phyloP scores from a whole-genome alignment of 2,329 filamentous ascomycete species.

The Nectriaceae sp. region DNA sequence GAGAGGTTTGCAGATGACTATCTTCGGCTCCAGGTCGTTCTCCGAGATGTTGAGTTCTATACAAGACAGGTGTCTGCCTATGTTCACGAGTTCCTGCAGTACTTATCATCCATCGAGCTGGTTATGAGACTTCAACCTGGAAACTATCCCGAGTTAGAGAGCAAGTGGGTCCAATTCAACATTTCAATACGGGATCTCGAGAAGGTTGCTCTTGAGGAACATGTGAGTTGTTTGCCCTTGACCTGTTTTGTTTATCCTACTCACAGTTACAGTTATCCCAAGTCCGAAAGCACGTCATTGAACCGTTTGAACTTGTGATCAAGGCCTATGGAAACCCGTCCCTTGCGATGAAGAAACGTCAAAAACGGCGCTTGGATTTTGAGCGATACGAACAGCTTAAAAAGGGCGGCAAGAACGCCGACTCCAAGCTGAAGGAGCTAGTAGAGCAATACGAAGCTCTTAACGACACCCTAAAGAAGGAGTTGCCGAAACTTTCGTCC shows the following conservation, averaged over 20 bases:
- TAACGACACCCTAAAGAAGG: constrained; percentile 90
- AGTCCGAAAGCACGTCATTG: constrained; percentile 80
- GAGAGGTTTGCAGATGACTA: constrained; percentile 92
- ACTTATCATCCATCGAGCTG: constrained; percentile 79
- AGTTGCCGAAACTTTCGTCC: constrained; percentile 80
- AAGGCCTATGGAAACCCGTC: constrained; percentile 82
- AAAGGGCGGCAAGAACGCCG: constrained; percentile 80
- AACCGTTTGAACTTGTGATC: constrained; percentile 78
- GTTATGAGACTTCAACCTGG: constrained; percentile 74
- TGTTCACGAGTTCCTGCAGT: constrained; percentile 78
- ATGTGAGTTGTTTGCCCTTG: constrained; percentile 59
- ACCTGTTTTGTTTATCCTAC: constrained; percentile 2
- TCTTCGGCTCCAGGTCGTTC: constrained; percentile 86
- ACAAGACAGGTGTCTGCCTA: constrained; percentile 78
- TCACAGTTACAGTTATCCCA: constrained; percentile 50
- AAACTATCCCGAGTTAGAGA: constrained; percentile 81
- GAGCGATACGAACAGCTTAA: constrained; percentile 78
- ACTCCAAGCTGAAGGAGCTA: constrained; percentile 80
- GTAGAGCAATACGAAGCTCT: constrained; percentile 89
- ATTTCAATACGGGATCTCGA: constrained; percentile 85
- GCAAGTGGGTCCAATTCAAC: constrained; percentile 92
- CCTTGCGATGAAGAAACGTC: constrained; percentile 88
- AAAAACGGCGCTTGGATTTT: constrained; percentile 89
- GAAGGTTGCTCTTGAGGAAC: constrained; percentile 78
- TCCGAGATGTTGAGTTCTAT: constrained; percentile 93